Percentiles rank a stretch among this genome's conserved stretches.
Conservation (phyloP, 2,329 filamentous ascomycete species). For the Penicillium psychrosexuale region DNA sequence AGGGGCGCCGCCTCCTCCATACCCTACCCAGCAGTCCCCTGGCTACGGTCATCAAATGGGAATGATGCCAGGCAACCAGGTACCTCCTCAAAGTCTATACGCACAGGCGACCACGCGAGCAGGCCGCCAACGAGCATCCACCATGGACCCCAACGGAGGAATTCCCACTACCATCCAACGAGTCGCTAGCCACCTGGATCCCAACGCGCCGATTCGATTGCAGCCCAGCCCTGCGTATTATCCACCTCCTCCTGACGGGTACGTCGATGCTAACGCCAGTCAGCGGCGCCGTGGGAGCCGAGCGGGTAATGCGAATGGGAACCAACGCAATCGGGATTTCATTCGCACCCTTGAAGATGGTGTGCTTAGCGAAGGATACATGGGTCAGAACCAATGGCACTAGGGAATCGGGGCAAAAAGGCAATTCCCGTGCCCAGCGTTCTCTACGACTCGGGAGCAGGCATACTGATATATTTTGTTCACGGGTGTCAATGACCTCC, state of each 20-base stretch:
- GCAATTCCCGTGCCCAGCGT: background rate
- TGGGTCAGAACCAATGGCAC: slow-evolving; percentile 72
- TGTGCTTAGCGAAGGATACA: slow-evolving; percentile 88
- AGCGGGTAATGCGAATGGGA: slow-evolving; percentile 51
- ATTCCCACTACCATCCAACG: slow-evolving; percentile 91
- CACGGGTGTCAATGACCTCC: background rate
- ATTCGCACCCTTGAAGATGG: slow-evolving; percentile 93
- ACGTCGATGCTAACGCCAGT: slow-evolving; percentile 63
- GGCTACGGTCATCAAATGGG: slow-evolving; percentile 71
- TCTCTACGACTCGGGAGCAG: background rate
- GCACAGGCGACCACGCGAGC: slow-evolving; percentile 72
- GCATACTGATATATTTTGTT: slow-evolving; percentile 2
- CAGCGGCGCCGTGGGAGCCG: slow-evolving; percentile 74
- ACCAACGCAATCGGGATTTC: slow-evolving; percentile 70
- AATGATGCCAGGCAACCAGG: slow-evolving; percentile 67
- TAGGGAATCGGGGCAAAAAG: slow-evolving; percentile 29
- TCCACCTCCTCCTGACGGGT: slow-evolving; percentile 82
- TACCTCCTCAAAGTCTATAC: slow-evolving; percentile 68
- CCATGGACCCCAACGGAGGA: slow-evolving; percentile 91
- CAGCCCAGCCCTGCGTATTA: slow-evolving; percentile 98
- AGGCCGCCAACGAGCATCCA: slow-evolving; percentile 84
- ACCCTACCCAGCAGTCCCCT: slow-evolving; percentile 68
- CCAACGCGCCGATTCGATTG: slow-evolving; percentile 85
- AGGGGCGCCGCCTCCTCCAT: slow-evolving; percentile 73
- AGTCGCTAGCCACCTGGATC: slow-evolving; percentile 93